These are phyloP conservation scores for Lophiotrema nucula DNA, from an alignment of 495 filamentous ascomycete species.

Conservation along the genomic window DNA sequence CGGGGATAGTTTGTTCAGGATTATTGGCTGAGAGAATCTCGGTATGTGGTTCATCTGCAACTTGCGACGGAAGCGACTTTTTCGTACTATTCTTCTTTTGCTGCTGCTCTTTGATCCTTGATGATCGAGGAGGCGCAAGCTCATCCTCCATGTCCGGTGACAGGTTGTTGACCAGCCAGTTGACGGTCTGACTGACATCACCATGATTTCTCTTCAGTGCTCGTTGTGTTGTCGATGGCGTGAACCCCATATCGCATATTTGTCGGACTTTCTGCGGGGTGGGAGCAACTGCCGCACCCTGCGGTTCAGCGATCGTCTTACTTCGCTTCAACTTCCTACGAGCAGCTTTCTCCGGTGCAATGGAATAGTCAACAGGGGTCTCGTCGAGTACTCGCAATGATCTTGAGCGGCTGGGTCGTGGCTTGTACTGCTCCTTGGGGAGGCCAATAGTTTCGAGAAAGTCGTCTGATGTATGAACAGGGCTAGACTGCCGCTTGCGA, in stretches of 20 bases:
- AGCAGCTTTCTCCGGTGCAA: conserved; percentile 36
- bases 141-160: conserved; percentile 11
- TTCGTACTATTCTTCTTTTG: not conserved
- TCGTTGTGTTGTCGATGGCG: conserved; percentile 11
- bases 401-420: conserved; percentile 40
- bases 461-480: conserved; percentile 22
- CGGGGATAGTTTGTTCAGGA: not conserved
- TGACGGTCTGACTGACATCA: conserved; percentile 13
- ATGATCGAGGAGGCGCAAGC: not conserved
- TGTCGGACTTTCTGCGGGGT: conserved; percentile 25
- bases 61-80: not conserved
- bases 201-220: conserved; percentile 20
- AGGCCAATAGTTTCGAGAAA: conserved; percentile 34
- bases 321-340: conserved; percentile 31
- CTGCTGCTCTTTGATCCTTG: not conserved
- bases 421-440: conserved; percentile 39
- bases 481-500: not conserved
- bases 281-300: not conserved
- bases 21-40: not conserved
- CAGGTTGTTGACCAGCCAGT: conserved; percentile 14
- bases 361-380: conserved; percentile 33
- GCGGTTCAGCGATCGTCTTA: conserved; percentile 22
- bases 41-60: not conserved
- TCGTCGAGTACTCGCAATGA: conserved; percentile 31
- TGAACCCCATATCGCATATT: conserved; percentile 35